Evolutionary conservation across 768 basidiomycete species (phyloP).

Genomic region (Termitomyces sp.): DNA sequence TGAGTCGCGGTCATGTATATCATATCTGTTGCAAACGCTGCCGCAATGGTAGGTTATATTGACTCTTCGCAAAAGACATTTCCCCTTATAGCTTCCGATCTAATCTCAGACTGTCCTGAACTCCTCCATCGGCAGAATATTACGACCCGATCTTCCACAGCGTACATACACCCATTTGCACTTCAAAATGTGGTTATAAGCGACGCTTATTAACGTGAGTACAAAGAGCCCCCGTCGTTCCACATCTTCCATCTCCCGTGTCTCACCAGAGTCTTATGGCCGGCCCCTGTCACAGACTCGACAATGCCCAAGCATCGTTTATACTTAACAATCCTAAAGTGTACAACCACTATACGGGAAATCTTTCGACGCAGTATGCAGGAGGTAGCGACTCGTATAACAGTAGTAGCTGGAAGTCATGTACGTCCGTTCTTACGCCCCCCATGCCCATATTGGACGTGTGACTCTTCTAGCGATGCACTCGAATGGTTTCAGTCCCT

Average conservation of each 20-base stretch:
- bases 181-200: constrained; percentile 12
- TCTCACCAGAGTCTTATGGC: constrained; percentile 8
- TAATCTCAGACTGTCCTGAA: constrained; percentile 2
- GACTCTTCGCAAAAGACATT: constrained; percentile 7
- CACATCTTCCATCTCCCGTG: constrained; percentile 3
- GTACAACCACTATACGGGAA: constrained; percentile 12
- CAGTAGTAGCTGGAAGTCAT: constrained; percentile 4
- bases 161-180: constrained; percentile 9
- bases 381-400: not conserved
- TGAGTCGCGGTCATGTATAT: constrained; percentile 1
- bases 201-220: constrained; percentile 5
- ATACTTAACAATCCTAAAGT: constrained; percentile 2
- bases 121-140: constrained; percentile 1
- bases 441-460: not conserved
- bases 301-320: constrained; percentile 11
- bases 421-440: constrained; percentile 1
- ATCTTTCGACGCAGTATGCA: constrained; percentile 6
- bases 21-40: not conserved
- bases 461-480: not conserved
- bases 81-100: constrained; percentile 16
- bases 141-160: constrained; percentile 10
- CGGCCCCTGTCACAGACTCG: constrained; percentile 9
- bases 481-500: not conserved
- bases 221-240: constrained; percentile 5
- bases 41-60: not conserved